These are phyloP conservation scores for Chimonanthus salicifolius DNA, from an alignment of 164 flowering plant species.

Conservation along the genomic window DNA sequence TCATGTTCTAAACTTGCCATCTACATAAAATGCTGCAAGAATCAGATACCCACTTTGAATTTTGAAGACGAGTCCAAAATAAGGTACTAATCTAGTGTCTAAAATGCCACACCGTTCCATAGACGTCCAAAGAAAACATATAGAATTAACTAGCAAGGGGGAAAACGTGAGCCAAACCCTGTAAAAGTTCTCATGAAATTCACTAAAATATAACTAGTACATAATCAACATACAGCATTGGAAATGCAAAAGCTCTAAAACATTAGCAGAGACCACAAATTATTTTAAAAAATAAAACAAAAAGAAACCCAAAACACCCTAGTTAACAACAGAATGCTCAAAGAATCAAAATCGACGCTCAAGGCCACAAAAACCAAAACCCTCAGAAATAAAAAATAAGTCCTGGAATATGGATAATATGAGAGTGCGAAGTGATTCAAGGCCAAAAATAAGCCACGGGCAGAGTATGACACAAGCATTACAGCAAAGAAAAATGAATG, in stretches of 20 bases:
- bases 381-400: neutral
- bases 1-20: neutral
- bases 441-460: neutral
- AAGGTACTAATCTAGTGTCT: too few relatives aligned
- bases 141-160: neutral
- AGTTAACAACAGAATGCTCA: neutral
- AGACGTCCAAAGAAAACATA: neutral
- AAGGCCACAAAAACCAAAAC: neutral
- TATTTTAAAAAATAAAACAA: neutral
- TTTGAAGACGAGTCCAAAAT: neutral
- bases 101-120: neutral
- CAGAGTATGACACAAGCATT: neutral
- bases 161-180: neutral
- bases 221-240: neutral
- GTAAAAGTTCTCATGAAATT: neutral
- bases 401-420: neutral
- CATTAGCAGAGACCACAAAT: neutral
- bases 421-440: neutral
- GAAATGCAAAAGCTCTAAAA: neutral
- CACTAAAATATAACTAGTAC: neutral
- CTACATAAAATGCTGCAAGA: neutral
- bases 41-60: neutral
- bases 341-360: neutral
- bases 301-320: neutral
- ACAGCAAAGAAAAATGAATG: neutral